Base-by-base conservation (phyloP, 257 asterid species). In the Paraleonurus japonicus region DNA sequence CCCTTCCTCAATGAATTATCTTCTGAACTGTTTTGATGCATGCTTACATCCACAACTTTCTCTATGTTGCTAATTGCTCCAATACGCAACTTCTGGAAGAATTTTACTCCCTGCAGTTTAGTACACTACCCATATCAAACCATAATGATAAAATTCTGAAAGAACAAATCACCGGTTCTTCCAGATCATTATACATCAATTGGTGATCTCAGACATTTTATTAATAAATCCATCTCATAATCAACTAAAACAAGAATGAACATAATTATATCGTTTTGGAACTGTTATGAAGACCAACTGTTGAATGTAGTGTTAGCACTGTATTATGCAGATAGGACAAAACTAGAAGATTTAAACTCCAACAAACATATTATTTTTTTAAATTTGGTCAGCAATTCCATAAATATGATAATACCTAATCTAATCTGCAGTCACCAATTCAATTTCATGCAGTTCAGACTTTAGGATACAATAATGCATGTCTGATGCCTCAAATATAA, bases 61-160 rank as follows among this genome's bases (percentile, higher is more conserved):
- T 78, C 83, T 20, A 26, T 67, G 76, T 68, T 86, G 65, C 78
- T 70, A 16, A 65, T 45, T 16, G 75, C 75, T 57, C 84, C 78
- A 27, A 72, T 74, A 6, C 73, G 80, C 67, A 89, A 79, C 83
- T 87, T 87, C 22, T 85, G 77, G 22, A 89, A 75, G 47, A 87
- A 32, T 76, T 81, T 85, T 43, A 70, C 76, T 13, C 82, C 90
- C 92, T 87, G 63, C 72, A 67, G 45, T 66, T 75, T 13, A 43
- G 6, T n/a, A 72, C 22, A 13, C 33, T 62, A 30, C 57, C 15
- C 37, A 16, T 43, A 60, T 75, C 41, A 66, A 65, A 8, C 7
- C 33, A 58, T 16, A 5, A 55, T 7, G 59, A 51, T 51, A 51
- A 51, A 19, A 12, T 16, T 17, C 23, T 51, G 59, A 20, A 51